Evolutionary conservation across 2,329 filamentous ascomycete genomes (phyloP), one percentile per base, ranked within the genome.

Genomic region (Torrubiella hemipterigena): DNA sequence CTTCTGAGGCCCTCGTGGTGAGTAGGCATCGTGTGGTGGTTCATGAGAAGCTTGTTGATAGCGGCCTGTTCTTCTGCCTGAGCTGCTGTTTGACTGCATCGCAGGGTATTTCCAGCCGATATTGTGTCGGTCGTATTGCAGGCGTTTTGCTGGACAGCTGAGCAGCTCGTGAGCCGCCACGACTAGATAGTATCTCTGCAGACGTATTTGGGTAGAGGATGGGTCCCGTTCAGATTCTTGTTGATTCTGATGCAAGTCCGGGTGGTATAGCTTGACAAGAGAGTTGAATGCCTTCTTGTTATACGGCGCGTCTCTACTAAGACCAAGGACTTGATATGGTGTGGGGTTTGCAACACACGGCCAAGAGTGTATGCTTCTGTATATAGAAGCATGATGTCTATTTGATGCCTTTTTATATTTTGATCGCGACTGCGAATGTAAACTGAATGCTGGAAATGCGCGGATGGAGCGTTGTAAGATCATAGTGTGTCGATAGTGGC

Each of bases 201-300:
- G 33, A 7, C 31, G 22, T n/a, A 24, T 22, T 16, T 28, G 13
- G 4, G 17, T 27, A 2, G 33, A 24, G 16, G 37, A 7, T 21
- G 15, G 7, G 14, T 10, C 29, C 29, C 6, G 16, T 20, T 21
- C 5, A 26, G 18, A 4, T 27, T 33, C 9, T 24, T 13, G 19
- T n/a, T 12, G 7, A 16, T 17, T 17, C 11, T 24, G 21, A n/a
- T n/a, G n/a, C 15, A 42, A 32, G 22, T 44, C 40, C 1, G 42
- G 42, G n/a, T 44, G 42, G 20, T 42, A 44, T 9, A 38, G 16
- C 32, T 44, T 44, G 16, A 42, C 40, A 7, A 44, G 34, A 12
- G 20, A 32, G 25, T 38, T 31, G 24, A 43, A 44, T 4, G 14
- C 17, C 14, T 22, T 30, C 31, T 43, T 44, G 13, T 37, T 33